Evolutionary conservation across 305 asterid genomes (phyloP).

Genomic region (Fraxinus platypoda): DNA sequence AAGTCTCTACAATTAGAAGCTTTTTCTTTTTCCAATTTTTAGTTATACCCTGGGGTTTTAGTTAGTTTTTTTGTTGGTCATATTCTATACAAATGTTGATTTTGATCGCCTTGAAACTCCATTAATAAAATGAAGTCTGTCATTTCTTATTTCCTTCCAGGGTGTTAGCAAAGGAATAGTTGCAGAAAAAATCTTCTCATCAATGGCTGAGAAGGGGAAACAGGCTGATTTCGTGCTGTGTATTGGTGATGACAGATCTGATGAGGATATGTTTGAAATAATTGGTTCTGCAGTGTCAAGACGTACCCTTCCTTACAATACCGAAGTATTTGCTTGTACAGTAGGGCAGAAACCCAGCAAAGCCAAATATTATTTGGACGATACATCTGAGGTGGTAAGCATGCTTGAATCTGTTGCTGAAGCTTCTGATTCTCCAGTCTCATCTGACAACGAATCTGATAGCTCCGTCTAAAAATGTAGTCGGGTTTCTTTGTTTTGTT

Average conservation of each 20-base stretch:
- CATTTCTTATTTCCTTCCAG: constrained; percentile 35
- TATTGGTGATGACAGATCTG: constrained; percentile 92
- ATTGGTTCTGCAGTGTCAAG: constrained; percentile 66
- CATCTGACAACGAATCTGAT: constrained; percentile 69
- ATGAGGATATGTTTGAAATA: constrained; percentile 88
- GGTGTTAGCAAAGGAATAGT: constrained; percentile 86
- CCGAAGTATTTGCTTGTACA: constrained; percentile 86
- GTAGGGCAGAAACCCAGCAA: constrained; percentile 96
- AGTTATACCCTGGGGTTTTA: neutral
- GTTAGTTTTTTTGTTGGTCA: neutral
- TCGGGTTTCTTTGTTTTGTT: constrained; percentile 32
- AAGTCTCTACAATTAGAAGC: neutral
- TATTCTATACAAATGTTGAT: neutral
- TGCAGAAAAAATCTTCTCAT: constrained; percentile 76
- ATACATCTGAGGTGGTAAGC: constrained; percentile 67
- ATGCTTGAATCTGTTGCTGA: constrained; percentile 91
- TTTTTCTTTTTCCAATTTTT: neutral
- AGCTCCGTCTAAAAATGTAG: constrained; percentile 39
- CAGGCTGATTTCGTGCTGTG: constrained; percentile 84
- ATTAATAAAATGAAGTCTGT: neutral
- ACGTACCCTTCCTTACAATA: constrained; percentile 53
- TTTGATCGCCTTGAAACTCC: neutral
- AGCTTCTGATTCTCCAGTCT: constrained; percentile 63
- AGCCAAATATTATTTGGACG: constrained; percentile 90
- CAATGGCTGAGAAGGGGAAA: constrained; percentile 60